These are phyloP conservation scores for Alternaria triticimaculans DNA, from an alignment of 2,329 filamentous ascomycete species.

Conservation along the genomic window DNA sequence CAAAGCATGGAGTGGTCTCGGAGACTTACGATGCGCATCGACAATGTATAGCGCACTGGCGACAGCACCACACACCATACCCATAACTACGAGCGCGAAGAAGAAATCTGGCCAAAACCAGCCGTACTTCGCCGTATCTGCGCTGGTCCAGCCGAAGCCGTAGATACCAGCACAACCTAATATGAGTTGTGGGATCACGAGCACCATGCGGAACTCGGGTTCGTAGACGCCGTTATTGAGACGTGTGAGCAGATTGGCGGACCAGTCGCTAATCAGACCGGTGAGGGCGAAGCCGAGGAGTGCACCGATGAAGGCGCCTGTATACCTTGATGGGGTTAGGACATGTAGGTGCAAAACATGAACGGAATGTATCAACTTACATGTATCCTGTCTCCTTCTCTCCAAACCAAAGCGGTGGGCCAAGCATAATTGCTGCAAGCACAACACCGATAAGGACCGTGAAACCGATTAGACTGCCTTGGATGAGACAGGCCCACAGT, in stretches of 20 bases:
- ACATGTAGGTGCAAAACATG: background rate
- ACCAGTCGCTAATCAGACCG: conserved; percentile 75
- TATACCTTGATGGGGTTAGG: conserved; percentile 32
- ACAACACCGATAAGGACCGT: conserved; percentile 89
- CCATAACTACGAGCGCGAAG: conserved; percentile 82
- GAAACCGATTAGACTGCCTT: conserved; percentile 93
- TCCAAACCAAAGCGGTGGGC: conserved; percentile 80
- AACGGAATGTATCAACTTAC: conserved; percentile 12
- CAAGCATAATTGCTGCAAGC: conserved; percentile 81
- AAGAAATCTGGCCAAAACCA: conserved; percentile 81
- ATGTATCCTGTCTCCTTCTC: conserved; percentile 84
- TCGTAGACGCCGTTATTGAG: conserved; percentile 84
- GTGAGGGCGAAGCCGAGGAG: conserved; percentile 78
- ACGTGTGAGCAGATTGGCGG: conserved; percentile 72
- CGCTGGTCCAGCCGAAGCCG: conserved; percentile 79
- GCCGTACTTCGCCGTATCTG: conserved; percentile 66
- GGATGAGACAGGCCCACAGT: conserved; percentile 68
- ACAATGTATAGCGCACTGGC: conserved; percentile 87
- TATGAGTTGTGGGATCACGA: conserved; percentile 82
- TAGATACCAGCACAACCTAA: conserved; percentile 80
- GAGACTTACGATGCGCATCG: conserved; percentile 76
- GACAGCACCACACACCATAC: conserved; percentile 92
- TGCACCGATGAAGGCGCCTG: conserved; percentile 83
- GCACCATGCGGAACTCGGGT: conserved; percentile 84
- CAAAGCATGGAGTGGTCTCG: background rate